phyloP scores from a whole-genome alignment of 2,329 filamentous ascomycete species.

The Microdochium bolleyi region DNA sequence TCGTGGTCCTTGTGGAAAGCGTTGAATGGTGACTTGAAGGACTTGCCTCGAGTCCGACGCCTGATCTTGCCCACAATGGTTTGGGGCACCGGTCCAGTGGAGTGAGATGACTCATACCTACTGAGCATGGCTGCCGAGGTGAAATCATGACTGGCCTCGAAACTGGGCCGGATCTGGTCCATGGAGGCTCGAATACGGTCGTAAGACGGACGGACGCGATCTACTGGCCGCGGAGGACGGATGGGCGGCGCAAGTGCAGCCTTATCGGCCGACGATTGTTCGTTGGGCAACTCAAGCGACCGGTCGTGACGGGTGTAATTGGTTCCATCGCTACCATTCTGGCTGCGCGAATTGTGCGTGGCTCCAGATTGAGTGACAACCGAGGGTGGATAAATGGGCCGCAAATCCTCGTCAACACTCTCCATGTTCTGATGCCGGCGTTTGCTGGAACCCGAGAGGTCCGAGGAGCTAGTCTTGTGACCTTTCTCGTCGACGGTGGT shows the following conservation, averaged over 20 bases:
- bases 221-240: conserved; percentile 52
- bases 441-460: conserved; percentile 15
- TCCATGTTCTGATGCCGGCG: conserved; percentile 49
- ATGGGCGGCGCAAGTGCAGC: conserved; percentile 4
- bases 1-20: background rate
- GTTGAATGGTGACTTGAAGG: conserved; percentile 17
- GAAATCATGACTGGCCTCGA: conserved; percentile 83
- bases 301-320: conserved; percentile 68
- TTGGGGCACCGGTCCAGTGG: conserved; percentile 13
- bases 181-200: conserved; percentile 81
- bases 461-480: conserved; percentile 26
- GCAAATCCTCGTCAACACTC: conserved; percentile 75
- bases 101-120: conserved; percentile 70
- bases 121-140: conserved; percentile 81
- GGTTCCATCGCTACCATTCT: conserved; percentile 90
- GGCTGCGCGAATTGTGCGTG: conserved; percentile 73
- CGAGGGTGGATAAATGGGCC: conserved; percentile 90
- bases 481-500: conserved; percentile 18
- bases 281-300: conserved; percentile 44
- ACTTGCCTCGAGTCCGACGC: conserved; percentile 23
- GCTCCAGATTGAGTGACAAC: conserved; percentile 60
- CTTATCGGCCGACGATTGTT: conserved; percentile 12
- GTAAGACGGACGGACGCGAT: conserved; percentile 73
- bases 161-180: conserved; percentile 76
- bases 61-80: conserved; percentile 21